A percentile compares a stretch with the other conserved stretches of the same genome.
Evolutionary conservation across 768 basidiomycete genomes (phyloP).

Genomic region (Russula sp.): DNA sequence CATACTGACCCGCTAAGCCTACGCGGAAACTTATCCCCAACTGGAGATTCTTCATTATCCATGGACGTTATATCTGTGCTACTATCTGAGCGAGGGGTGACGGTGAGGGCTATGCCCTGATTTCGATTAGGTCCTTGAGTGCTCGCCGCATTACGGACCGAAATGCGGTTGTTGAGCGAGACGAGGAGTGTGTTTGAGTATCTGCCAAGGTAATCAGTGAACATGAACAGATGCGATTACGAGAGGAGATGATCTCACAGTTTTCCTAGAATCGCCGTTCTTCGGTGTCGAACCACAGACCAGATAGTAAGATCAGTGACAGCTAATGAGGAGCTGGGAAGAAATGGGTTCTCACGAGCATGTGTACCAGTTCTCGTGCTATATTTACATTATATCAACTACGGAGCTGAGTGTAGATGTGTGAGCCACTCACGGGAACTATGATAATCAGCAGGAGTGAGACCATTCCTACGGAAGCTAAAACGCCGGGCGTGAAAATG

Average conservation of each 20-base stretch:
- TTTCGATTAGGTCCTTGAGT: no score
- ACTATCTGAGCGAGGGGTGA: neutral
- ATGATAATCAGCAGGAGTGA: neutral
- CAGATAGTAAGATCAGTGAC: neutral
- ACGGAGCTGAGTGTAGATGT: no score
- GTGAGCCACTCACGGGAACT: slow-evolving; percentile 8
- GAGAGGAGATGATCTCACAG: neutral
- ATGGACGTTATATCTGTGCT: neutral
- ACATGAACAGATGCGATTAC: no score
- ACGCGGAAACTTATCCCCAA: neutral
- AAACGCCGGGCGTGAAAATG: neutral
- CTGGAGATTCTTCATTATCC: neutral
- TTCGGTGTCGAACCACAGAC: neutral
- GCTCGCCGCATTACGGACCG: neutral
- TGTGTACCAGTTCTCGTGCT: slow-evolving; percentile 15
- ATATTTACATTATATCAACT: neutral
- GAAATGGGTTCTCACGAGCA: slow-evolving; percentile 11
- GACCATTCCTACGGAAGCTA: slow-evolving; percentile 12
- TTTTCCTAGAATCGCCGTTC: slow-evolving; percentile 15
- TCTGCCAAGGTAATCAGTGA: neutral
- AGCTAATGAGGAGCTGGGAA: neutral
- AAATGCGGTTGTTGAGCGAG: slow-evolving; percentile 19
- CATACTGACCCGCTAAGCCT: neutral
- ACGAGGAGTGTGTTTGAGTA: slow-evolving; percentile 17
- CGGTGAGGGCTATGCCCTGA: neutral